A percentile compares a stretch with the other conserved stretches of the same genome.
phyloP scores from a whole-genome alignment of 2,329 filamentous ascomycete genomes.

The Parastagonospora nodorum region DNA sequence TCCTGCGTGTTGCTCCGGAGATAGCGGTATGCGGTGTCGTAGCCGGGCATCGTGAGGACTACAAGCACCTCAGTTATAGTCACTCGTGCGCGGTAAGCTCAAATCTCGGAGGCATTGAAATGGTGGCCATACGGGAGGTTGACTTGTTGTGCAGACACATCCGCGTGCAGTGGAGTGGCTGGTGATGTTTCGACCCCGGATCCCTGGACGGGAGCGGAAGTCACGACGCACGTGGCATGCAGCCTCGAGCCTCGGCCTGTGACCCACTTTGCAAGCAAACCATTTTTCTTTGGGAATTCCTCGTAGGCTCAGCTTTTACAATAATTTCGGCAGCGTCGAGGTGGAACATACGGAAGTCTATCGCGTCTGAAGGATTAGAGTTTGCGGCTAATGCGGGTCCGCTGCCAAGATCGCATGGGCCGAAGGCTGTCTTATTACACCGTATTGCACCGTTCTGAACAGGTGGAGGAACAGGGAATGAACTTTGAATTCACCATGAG shows the following conservation, averaged over 20 bases:
- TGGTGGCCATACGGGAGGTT: too few relatives aligned
- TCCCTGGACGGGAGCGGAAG: background rate
- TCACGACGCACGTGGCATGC: background rate
- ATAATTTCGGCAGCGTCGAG: background rate
- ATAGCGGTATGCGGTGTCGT: background rate
- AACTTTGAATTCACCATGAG: background rate
- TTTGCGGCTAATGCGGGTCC: background rate
- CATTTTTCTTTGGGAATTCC: background rate
- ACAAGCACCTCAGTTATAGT: too few relatives aligned
- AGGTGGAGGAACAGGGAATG: background rate
- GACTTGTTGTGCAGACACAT: background rate
- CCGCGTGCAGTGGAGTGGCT: background rate
- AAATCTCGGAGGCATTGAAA: too few relatives aligned
- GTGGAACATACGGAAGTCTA: background rate
- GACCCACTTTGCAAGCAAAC: background rate
- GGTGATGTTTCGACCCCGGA: background rate
- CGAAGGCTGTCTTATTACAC: background rate
- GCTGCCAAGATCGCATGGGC: background rate
- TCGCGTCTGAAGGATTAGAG: background rate
- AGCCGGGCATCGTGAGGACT: background rate
- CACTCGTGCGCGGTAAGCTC: too few relatives aligned
- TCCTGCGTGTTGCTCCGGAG: background rate
- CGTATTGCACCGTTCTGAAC: background rate
- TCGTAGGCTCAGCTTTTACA: background rate
- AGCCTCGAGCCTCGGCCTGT: background rate